These are phyloP conservation scores for Pseudogymnoascus verrucosus DNA, from an alignment of 2,329 filamentous ascomycete species.

Conservation along the genomic window DNA sequence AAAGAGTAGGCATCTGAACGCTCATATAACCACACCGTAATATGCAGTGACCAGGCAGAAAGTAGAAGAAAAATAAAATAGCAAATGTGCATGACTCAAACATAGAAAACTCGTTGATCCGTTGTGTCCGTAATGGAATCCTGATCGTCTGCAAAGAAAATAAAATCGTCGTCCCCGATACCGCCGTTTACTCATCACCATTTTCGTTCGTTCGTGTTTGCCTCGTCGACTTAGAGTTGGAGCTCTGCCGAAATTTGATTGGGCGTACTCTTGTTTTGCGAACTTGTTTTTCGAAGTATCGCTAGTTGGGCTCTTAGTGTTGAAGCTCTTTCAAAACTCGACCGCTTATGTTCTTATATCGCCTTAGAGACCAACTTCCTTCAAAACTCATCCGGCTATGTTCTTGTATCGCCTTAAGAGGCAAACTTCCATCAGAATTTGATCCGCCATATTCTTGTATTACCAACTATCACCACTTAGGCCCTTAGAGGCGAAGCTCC, in stretches of 20 bases:
- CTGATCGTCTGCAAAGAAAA: neutral
- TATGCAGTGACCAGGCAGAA: conserved; percentile 7
- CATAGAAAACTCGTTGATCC: conserved; percentile 7
- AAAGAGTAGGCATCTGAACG: neutral
- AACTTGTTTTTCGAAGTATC: conserved; percentile 62
- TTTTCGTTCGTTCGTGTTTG: neutral
- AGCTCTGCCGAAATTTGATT: conserved; percentile 55
- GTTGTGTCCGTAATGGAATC: neutral
- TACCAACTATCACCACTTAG: conserved; percentile 94
- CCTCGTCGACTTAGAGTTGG: neutral
- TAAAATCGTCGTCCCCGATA: neutral
- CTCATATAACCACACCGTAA: conserved; percentile 3
- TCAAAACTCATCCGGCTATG: conserved; percentile 92
- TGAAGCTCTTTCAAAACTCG: conserved; percentile 82
- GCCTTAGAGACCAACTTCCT: conserved; percentile 90
- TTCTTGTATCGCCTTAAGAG: conserved; percentile 98
- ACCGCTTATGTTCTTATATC: conserved; percentile 97
- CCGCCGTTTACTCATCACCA: neutral
- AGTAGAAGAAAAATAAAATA: neutral
- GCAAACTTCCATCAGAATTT: conserved; percentile 75
- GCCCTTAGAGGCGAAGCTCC: conserved; percentile 85
- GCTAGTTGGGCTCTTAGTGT: conserved; percentile 92
- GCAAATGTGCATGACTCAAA: conserved; percentile 4
- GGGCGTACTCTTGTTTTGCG: conserved; percentile 93
- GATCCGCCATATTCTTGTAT: conserved; percentile 96